phyloP scores from a whole-genome alignment of 139 green algal genomes.

The Tetradesmus obliquus region DNA sequence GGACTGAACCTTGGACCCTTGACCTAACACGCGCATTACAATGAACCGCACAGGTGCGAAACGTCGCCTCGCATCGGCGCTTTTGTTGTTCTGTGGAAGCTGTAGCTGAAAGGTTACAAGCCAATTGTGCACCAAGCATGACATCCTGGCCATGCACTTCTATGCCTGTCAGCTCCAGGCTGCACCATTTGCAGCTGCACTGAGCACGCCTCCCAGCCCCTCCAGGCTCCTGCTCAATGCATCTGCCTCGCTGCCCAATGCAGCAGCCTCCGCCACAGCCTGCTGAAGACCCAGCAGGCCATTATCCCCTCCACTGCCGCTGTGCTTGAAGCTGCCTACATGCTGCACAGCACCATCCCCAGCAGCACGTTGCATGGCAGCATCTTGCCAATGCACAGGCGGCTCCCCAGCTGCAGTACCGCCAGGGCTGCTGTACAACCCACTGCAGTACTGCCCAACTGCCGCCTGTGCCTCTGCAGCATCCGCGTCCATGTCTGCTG shows the following conservation, averaged over 20 bases:
- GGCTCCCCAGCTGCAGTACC: background rate
- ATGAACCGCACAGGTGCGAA: background rate
- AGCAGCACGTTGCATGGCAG: background rate
- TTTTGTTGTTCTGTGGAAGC: no score
- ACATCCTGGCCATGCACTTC: no score
- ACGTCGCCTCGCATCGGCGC: no score
- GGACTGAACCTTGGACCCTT: background rate
- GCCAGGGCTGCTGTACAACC: background rate
- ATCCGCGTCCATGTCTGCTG: constrained; percentile 18
- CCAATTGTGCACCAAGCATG: no score
- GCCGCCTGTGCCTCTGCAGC: background rate
- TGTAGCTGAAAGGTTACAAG: no score
- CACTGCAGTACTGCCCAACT: background rate
- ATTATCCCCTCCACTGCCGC: background rate
- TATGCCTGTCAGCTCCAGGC: background rate
- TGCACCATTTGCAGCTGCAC: background rate
- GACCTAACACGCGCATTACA: background rate
- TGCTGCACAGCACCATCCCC: constrained; percentile 5
- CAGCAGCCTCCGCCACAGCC: background rate
- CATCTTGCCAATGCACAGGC: background rate
- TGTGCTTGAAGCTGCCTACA: background rate
- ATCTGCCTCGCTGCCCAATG: background rate
- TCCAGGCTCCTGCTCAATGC: background rate
- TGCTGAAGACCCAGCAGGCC: background rate
- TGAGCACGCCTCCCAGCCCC: background rate